Evolutionary conservation across 2,329 filamentous ascomycete genomes (phyloP), one percentile per base, ranked within the genome.

Genomic region (Paecilomyces fulvus): DNA sequence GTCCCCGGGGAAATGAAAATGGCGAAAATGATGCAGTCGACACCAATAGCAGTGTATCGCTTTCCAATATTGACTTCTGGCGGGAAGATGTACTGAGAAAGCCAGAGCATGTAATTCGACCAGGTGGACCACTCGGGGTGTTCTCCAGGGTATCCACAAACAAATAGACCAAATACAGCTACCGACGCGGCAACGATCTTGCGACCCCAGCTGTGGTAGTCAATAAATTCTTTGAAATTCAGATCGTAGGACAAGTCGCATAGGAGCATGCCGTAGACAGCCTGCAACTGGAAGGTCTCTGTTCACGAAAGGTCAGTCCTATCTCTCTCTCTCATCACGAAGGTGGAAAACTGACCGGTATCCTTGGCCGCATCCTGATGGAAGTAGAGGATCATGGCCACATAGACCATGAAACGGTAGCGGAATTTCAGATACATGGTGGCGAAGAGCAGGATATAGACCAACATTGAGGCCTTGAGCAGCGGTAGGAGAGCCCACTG

Each of bases 251-350:
- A 75, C 30, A 81, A 67, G 58, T 81, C 79, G 62, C 76, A 78
- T 33, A 82, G 73, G 53, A 81, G 71, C 56, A 80, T 78, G 33
- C 79, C 79, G 56, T 77, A 80, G 17, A 79, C 70, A 48, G 79
- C 76, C 63, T 80, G 78, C 56, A 76, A 74, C 58, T 79, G 78
- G 59, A 82, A 81, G 0, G 79, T 82, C 73, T 82, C 79, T 80
- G 28, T 23, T 6, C n/a, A 51, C 28, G 14, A 30, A 52, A 43
- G 25, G 21, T 30, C 12, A 57, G 33, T 14, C 9, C 49, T 20
- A n/a, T 49, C 21, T 17, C 48, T 49, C 21, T 17, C 48, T 7
- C 17, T 11, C 7, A 12, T 20, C 48, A 23, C 48, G 20, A 51
- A 30, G 43, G 30, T 50, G 14, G 14, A 54, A 51, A 51, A 63